A percentile compares a stretch with the other conserved stretches of the same genome.
These are phyloP conservation scores for Hymenotorrendiella dingleyae DNA, from an alignment of 2,329 filamentous ascomycete genomes.

Conservation along the genomic window DNA sequence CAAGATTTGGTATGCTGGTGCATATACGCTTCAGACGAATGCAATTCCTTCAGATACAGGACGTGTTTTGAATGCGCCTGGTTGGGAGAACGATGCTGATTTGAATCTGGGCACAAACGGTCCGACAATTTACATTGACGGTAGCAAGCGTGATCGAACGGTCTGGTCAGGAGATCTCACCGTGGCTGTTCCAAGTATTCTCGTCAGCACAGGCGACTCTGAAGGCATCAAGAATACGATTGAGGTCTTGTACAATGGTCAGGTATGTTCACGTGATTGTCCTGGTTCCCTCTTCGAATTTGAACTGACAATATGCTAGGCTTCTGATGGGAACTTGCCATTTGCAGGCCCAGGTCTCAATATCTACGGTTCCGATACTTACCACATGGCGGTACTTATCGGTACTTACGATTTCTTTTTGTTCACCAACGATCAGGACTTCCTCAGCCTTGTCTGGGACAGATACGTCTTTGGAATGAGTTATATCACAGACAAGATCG, in stretches of 20 bases:
- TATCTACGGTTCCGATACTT: conserved; percentile 41
- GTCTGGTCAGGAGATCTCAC: conserved; percentile 59
- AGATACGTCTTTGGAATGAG: conserved; percentile 43
- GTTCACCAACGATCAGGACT: conserved; percentile 46
- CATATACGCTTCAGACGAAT: conserved; percentile 36
- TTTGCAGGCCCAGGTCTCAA: conserved; percentile 43
- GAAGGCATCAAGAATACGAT: conserved; percentile 44
- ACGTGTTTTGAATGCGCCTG: conserved; percentile 22
- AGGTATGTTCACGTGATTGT: conserved; percentile 7
- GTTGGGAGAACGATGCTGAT: conserved; percentile 38
- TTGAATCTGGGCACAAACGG: conserved; percentile 30
- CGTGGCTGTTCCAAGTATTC: conserved; percentile 47
- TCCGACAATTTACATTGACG: conserved; percentile 38
- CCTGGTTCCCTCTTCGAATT: neutral
- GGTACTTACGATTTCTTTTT: conserved; percentile 53
- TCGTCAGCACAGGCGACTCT: conserved; percentile 49
- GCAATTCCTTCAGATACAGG: conserved; percentile 27
- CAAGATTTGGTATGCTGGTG: conserved; percentile 45
- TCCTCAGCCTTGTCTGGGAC: conserved; percentile 41
- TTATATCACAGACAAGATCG: conserved; percentile 38
- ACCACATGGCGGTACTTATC: conserved; percentile 53
- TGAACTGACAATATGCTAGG: conserved; percentile 12
- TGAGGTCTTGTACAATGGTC: conserved; percentile 38
- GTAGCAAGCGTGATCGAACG: conserved; percentile 52
- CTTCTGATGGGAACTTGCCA: conserved; percentile 38